A percentile compares a stretch with the other conserved stretches of the same genome.
Evolutionary conservation across 2,329 filamentous ascomycete species (phyloP).

Genomic region (Pseudogymnoascus sp.): DNA sequence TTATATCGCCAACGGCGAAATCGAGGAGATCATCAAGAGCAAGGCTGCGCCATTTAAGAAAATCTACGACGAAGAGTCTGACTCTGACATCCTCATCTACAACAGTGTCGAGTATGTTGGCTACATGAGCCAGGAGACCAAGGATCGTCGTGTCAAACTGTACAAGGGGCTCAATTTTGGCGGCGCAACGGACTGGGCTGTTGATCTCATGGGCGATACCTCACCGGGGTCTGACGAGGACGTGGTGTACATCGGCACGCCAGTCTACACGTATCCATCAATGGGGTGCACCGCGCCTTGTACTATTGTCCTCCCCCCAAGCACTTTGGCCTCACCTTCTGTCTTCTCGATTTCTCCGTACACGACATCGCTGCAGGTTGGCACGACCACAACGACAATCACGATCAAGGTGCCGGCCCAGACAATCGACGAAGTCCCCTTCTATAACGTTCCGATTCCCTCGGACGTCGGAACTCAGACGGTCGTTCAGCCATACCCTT

Average conservation of each 20-base stretch:
- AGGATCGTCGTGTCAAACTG: slow-evolving; percentile 15
- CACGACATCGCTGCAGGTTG: slow-evolving; percentile 12
- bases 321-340: background rate
- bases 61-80: slow-evolving; percentile 12
- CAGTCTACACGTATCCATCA: slow-evolving; percentile 6
- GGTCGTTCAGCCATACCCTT: background rate
- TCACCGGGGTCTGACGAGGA: background rate
- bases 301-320: slow-evolving; percentile 11
- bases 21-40: slow-evolving; percentile 28
- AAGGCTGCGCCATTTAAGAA: slow-evolving; percentile 20
- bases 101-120: slow-evolving; percentile 26
- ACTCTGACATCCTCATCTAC: slow-evolving; percentile 20
- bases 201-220: slow-evolving; percentile 23
- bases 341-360: slow-evolving; percentile 10
- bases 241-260: slow-evolving; percentile 11
- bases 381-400: slow-evolving; percentile 8
- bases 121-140: slow-evolving; percentile 24
- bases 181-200: slow-evolving; percentile 31
- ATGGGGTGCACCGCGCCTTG: slow-evolving; percentile 10
- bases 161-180: slow-evolving; percentile 25
- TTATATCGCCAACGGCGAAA: slow-evolving; percentile 31
- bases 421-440: background rate
- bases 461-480: background rate
- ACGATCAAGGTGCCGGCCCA: background rate
- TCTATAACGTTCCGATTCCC: background rate